phyloP scores from a whole-genome alignment of 2,329 filamentous ascomycete genomes.

The Pyrenochaeta sp. region DNA sequence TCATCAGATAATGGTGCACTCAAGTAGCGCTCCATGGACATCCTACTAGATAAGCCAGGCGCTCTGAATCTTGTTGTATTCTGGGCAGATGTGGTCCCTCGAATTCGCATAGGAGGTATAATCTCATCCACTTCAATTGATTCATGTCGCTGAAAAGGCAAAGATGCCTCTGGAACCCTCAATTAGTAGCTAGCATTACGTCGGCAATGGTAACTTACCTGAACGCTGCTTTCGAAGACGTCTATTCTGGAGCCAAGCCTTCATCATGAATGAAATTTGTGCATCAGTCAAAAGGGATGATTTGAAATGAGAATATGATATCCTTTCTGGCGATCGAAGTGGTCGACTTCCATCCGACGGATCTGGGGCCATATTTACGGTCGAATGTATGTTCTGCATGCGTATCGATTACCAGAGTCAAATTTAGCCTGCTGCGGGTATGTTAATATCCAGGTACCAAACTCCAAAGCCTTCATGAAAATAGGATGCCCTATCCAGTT shows the following conservation, averaged over 20 bases:
- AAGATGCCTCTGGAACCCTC: constrained; percentile 10
- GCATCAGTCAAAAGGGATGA: background rate
- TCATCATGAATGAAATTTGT: constrained; percentile 17
- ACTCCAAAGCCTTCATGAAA: constrained; percentile 10
- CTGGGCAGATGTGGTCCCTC: constrained; percentile 4
- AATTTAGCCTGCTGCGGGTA: constrained; percentile 33
- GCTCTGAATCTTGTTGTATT: constrained; percentile 15
- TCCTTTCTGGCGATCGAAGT: background rate
- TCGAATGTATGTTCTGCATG: constrained; percentile 5
- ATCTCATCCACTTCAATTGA: constrained; percentile 6
- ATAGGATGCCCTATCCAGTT: constrained; percentile 2
- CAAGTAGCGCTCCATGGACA: constrained; percentile 36
- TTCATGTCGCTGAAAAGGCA: constrained; percentile 13
- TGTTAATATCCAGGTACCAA: constrained; percentile 22
- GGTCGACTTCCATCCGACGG: constrained; percentile 5
- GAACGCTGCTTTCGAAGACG: constrained; percentile 24
- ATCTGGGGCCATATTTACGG: constrained; percentile 17
- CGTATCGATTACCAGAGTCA: constrained; percentile 10
- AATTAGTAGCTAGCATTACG: constrained; percentile 1
- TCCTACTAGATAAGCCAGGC: constrained; percentile 24
- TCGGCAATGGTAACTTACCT: constrained; percentile 15
- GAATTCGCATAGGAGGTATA: background rate
- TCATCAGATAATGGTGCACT: constrained; percentile 35
- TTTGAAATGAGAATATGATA: background rate
- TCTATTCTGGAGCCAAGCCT: constrained; percentile 29